Conservation (phyloP, 371 early-diverging fungal genomes). For the Rhizopus arrhizus region DNA sequence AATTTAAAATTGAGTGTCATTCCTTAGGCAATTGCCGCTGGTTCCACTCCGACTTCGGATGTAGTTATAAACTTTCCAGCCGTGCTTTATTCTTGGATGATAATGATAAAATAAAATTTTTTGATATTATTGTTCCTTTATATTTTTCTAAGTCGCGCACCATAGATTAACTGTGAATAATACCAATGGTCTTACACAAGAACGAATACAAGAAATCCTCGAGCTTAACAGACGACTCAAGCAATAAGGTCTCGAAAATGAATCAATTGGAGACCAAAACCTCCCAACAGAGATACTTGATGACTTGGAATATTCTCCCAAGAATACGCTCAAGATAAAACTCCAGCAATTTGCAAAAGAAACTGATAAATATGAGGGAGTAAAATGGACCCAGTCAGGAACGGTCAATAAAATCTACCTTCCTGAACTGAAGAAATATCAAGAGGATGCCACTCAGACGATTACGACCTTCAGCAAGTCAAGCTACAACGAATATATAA, state of each 20-base stretch:
- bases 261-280: neutral
- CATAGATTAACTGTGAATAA: too few species aligned
- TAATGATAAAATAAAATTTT: too few species aligned
- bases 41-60: too few species aligned
- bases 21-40: too few species aligned
- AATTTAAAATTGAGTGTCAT: too few species aligned
- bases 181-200: neutral
- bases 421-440: conserved; percentile 10
- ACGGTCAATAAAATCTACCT: conserved; percentile 1
- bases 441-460: conserved; percentile 5
- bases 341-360: neutral
- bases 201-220: too few species aligned
- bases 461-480: neutral
- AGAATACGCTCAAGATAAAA: neutral
- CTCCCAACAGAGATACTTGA: neutral
- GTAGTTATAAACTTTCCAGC: too few species aligned
- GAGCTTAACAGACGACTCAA: neutral
- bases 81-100: too few species aligned
- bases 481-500: neutral
- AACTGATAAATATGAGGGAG: neutral
- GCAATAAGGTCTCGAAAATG: neutral
- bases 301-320: neutral
- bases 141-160: neutral
- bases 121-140: too few species aligned
- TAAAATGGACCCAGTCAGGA: conserved; percentile 3